These are phyloP conservation scores for Phytophthora europaea DNA, from an alignment of 352 stramenopile species.

Conservation along the genomic window DNA sequence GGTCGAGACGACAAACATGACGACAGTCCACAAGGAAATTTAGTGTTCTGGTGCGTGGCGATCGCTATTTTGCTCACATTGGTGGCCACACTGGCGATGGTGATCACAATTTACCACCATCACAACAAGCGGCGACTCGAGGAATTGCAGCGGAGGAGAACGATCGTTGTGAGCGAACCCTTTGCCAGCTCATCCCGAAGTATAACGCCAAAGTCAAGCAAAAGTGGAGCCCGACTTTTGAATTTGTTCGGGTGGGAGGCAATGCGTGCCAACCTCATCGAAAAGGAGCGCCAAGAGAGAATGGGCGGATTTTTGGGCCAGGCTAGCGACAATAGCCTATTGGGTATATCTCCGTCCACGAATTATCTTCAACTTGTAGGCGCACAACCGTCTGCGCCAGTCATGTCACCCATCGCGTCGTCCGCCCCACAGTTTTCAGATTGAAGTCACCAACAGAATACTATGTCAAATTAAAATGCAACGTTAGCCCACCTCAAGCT, in stretches of 20 bases:
- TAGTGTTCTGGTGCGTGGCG: conserved; percentile 40
- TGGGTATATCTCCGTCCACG: conserved; percentile 18
- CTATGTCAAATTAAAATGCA: neutral
- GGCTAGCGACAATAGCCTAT: conserved; percentile 13
- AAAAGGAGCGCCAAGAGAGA: conserved; percentile 48
- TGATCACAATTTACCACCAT: conserved; percentile 31
- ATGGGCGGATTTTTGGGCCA: neutral
- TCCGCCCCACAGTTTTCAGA: conserved; percentile 32
- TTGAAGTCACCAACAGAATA: neutral
- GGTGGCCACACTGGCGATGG: conserved; percentile 29
- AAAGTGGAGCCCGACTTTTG: conserved; percentile 32
- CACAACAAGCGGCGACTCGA: conserved; percentile 24
- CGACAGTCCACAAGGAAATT: conserved; percentile 13
- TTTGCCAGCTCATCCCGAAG: conserved; percentile 12
- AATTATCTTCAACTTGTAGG: conserved; percentile 34
- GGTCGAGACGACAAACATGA: neutral
- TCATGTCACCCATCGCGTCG: conserved; percentile 25
- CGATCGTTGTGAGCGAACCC: conserved; percentile 20
- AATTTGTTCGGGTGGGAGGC: conserved; percentile 59
- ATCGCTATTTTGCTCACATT: conserved; percentile 37
- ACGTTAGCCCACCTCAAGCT: conserved; percentile 5
- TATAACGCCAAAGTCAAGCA: conserved; percentile 25
- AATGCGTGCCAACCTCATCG: conserved; percentile 51
- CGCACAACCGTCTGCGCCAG: conserved; percentile 24
- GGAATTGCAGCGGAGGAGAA: conserved; percentile 19